Evolutionary conservation across 305 asterid genomes (phyloP).

Genomic region (Plantago coronopus): DNA sequence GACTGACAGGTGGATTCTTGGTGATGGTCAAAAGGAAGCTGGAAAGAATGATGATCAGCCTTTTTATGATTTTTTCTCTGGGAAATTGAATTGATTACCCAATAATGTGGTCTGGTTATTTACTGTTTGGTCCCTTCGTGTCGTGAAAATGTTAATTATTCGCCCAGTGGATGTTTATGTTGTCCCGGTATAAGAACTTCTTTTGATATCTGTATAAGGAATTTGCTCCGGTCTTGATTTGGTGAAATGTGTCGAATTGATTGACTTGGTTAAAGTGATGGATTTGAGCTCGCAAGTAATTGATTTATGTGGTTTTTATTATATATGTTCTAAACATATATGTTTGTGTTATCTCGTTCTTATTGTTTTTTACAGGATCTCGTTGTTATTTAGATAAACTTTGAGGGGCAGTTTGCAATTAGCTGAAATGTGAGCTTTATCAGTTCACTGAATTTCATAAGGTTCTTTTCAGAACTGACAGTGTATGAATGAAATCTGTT

Average conservation of each 20-base stretch:
- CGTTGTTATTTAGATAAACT: too few species aligned
- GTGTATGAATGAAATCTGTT: constrained; percentile 27
- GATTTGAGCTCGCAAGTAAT: too few species aligned
- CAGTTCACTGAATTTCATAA: constrained; percentile 33
- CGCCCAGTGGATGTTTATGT: too few species aligned
- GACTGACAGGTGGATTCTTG: too few species aligned
- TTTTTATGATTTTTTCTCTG: constrained; percentile 55
- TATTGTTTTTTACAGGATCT: too few species aligned
- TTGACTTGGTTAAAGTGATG: too few species aligned
- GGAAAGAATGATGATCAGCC: constrained; percentile 22
- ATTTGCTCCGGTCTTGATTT: too few species aligned
- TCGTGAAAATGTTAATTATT: neutral
- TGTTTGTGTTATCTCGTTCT: too few species aligned
- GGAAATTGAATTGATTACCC: constrained; percentile 15
- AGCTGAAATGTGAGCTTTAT: neutral
- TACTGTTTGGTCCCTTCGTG: constrained; percentile 11
- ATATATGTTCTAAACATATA: too few species aligned
- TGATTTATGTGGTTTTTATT: too few species aligned
- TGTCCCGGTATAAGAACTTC: neutral
- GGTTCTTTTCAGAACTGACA: constrained; percentile 26
- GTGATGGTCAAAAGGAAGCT: constrained; percentile 20
- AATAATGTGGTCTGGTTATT: constrained; percentile 22
- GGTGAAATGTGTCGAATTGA: neutral
- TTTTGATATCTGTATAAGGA: neutral
- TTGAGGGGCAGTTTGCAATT: neutral